Conservation (phyloP, 352 stramenopile species). For the Globisporangium paddicum region DNA sequence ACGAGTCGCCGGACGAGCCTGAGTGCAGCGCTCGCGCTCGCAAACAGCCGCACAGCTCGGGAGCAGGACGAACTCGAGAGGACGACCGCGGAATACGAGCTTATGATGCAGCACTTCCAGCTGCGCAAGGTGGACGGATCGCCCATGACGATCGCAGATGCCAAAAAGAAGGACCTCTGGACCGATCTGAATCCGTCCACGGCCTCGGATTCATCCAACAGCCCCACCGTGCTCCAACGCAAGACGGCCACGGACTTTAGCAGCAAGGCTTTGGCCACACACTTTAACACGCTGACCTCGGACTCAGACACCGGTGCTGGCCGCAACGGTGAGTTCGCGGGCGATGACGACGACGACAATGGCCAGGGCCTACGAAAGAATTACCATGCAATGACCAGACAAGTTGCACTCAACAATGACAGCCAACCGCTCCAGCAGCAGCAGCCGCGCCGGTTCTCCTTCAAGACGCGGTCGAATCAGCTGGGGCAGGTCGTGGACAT, state of each 20-base stretch:
- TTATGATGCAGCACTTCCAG: conserved; percentile 15
- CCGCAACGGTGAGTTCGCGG: not conserved
- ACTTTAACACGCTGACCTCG: not conserved
- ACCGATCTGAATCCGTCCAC: not conserved
- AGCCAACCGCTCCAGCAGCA: too few species aligned
- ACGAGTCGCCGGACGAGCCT: not conserved
- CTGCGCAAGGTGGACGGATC: conserved; percentile 8
- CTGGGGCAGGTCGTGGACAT: not conserved
- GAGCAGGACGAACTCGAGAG: not conserved
- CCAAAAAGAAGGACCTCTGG: not conserved
- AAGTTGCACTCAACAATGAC: not conserved
- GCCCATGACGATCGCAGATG: too few species aligned
- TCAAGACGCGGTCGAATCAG: not conserved
- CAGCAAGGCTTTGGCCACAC: not conserved
- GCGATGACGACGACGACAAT: not conserved
- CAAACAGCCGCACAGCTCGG: not conserved
- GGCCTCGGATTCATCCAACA: not conserved
- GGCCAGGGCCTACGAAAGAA: not conserved
- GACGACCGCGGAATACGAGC: conserved; percentile 3
- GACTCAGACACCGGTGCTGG: not conserved
- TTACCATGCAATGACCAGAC: not conserved
- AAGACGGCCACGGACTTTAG: conserved; percentile 5
- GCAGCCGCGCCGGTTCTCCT: not conserved
- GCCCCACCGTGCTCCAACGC: not conserved
- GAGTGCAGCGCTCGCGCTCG: not conserved